Base-by-base conservation (phyloP, 768 basidiomycete species). In the Phaeotremella skinneri region DNA sequence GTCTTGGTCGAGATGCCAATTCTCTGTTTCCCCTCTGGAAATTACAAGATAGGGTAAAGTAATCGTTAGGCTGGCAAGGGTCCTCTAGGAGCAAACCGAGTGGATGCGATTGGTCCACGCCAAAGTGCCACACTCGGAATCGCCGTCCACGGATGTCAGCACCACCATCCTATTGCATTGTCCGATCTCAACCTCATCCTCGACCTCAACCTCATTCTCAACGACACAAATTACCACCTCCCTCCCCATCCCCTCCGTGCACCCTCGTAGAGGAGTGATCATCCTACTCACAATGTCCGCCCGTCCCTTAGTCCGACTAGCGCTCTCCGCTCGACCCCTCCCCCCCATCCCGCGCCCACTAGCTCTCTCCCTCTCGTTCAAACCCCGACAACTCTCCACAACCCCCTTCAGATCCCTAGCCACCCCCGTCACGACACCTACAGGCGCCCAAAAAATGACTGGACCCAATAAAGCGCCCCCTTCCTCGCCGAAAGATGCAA, bases 291-390 rank as follows among this genome's bases (percentile, higher is more conserved):
- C 43, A 9, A 45, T 45, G 43, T 45, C 43, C 11, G 34, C 34
- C 34, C 11, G 43, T 13, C 43, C 43, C 11, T 45, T 45, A 20
- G 43, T 45, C 43, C 13, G 43, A 23, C 20, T 45, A 45, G 43
- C 43, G 13, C 43, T 45, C 11, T 7, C 43, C 11, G 43, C 43
- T 27, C 34, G 20, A 39, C 34, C 39, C 39, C 42, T 17, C 14
- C 23, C 25, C 21, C 23, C 26, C 43, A 3, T 56, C 49, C 39
- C 23, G 21, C 26, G 14, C 25, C 2, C 14, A 45, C 39, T 57
- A 56, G 55, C 4, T 43, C 25, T 23, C 26, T 53, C 17, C 52
- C 53, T 49, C 52, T 60, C 5, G 37, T 17, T 59, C 63, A 65
- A 2, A 49, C 26, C 48, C 43, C 49, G 39, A 47, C 48, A 13